These are phyloP conservation scores for Paspalum notatum DNA, from an alignment of 176 grass and related monocot genomes.

Conservation along the genomic window DNA sequence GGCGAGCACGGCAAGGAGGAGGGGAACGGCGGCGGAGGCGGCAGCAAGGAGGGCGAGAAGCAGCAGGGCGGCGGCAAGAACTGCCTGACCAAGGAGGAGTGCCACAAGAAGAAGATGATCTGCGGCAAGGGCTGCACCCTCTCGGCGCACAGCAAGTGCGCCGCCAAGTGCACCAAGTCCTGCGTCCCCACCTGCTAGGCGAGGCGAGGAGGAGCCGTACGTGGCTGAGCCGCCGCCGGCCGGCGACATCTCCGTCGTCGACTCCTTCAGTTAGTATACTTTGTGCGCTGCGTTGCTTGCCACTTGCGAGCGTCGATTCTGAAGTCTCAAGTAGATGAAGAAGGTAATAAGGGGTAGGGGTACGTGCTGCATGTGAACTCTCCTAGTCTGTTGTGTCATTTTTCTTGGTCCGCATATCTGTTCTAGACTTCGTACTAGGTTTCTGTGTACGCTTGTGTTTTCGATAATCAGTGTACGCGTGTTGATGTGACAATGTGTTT, in stretches of 20 bases:
- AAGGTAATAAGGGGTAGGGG: constrained; percentile 42
- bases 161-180: constrained; percentile 63
- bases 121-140: constrained; percentile 63
- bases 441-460: background rate
- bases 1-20: too few species aligned
- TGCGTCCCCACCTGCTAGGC: constrained; percentile 52
- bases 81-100: constrained; percentile 58
- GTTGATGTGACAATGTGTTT: too few species aligned
- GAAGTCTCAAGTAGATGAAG: background rate
- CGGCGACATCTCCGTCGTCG: too few species aligned
- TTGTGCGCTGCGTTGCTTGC: too few species aligned
- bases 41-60: constrained; percentile 40
- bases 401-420: too few species aligned
- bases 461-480: too few species aligned
- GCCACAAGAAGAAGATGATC: constrained; percentile 59
- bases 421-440: background rate
- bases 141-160: constrained; percentile 57
- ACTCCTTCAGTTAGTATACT: too few species aligned
- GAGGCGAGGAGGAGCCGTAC: too few species aligned
- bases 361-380: background rate
- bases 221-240: too few species aligned
- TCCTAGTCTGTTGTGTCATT: too few species aligned
- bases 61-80: constrained; percentile 30
- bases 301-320: background rate
- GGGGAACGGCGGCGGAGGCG: background rate